Conservation (phyloP, 2,329 filamentous ascomycete genomes). For the Claviceps sp. region DNA sequence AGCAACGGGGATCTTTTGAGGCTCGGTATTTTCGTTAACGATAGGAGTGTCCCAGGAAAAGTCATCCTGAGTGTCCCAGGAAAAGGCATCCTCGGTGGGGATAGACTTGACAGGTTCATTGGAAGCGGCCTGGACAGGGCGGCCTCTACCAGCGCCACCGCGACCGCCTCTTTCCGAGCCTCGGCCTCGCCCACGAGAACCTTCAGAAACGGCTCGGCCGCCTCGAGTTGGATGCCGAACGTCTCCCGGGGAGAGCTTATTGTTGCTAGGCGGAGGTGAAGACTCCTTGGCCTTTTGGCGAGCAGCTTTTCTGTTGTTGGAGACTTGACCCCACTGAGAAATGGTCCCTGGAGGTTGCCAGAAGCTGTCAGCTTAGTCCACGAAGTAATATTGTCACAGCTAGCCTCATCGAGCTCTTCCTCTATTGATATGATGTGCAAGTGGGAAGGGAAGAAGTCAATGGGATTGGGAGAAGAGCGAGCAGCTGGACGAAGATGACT, state of each 20-base stretch:
- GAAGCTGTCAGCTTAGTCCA: constrained; percentile 7
- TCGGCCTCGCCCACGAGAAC: constrained; percentile 47
- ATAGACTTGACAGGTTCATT: constrained; percentile 54
- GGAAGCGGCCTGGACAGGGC: constrained; percentile 40
- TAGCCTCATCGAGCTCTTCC: too few relatives aligned
- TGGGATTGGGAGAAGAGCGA: too few relatives aligned
- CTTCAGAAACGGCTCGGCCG: constrained; percentile 47
- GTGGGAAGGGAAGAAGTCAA: too few relatives aligned
- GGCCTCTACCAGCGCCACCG: constrained; percentile 42
- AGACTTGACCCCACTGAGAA: constrained; percentile 75
- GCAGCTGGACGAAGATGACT: too few relatives aligned
- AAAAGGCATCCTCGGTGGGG: constrained; percentile 54
- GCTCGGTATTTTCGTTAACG: too few relatives aligned
- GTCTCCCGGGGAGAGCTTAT: constrained; percentile 29
- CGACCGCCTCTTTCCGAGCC: constrained; percentile 50
- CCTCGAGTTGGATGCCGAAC: constrained; percentile 39
- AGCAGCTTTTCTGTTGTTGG: constrained; percentile 65
- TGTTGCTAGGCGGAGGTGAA: constrained; percentile 34
- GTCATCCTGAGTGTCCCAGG: constrained; percentile 24
- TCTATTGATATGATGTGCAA: too few relatives aligned
- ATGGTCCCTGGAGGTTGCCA: constrained; percentile 46
- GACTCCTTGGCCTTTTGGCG: constrained; percentile 60
- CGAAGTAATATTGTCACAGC: too few relatives aligned
- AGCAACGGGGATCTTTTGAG: too few relatives aligned
- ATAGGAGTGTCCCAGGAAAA: too few relatives aligned